Evolutionary conservation across 2,329 filamentous ascomycete genomes (phyloP), one percentile per base, ranked within the genome.

Genomic region (Cladobotryum protrusum): DNA sequence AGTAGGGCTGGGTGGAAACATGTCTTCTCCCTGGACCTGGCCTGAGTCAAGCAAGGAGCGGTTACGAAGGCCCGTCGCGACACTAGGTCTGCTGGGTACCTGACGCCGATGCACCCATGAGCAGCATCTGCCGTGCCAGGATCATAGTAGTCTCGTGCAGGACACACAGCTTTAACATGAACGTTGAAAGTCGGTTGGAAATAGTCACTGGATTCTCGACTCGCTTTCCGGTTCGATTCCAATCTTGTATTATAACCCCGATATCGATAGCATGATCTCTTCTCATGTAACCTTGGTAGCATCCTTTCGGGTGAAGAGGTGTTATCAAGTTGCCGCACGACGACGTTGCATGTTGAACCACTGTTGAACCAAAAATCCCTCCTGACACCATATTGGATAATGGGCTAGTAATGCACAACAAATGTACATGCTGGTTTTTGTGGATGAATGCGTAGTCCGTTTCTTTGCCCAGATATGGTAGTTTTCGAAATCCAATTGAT

Each of bases 71-170:
- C 24, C 24, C 24, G 24, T 29, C 24, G 24, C 24, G 24, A 29
- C 24, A 29, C 24, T 29, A 29, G 11, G 24, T 29, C 24, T 29
- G 24, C 24, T 29, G 24, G 36, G 56, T 49, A 54, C 52, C 54
- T 53, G 54, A 56, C 61, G 48, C 47, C 45, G 54, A 54, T 55
- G 57, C 59, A 61, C 51, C 56, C 58, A 57, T 58, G 57, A 54
- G 52, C 56, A 54, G 47, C 56, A 61, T 54, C 49, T 62, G 53
- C 58, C 57, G 55, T 44, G 50, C 55, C 53, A 63, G 60, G 59
- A 56, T 60, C 47, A 52, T 45, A 55, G 55, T 57, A 60, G 58
- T 57, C 54, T 60, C 52, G 58, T 59, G 54, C 57, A 61, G 41
- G 33, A 29, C 24, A 9, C 24, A 29, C 46, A 48, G 19, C 13